These are phyloP conservation scores for Sporisorium iseilematis-ciliati DNA, from an alignment of 1,284 basidiomycete species.

Conservation along the genomic window DNA sequence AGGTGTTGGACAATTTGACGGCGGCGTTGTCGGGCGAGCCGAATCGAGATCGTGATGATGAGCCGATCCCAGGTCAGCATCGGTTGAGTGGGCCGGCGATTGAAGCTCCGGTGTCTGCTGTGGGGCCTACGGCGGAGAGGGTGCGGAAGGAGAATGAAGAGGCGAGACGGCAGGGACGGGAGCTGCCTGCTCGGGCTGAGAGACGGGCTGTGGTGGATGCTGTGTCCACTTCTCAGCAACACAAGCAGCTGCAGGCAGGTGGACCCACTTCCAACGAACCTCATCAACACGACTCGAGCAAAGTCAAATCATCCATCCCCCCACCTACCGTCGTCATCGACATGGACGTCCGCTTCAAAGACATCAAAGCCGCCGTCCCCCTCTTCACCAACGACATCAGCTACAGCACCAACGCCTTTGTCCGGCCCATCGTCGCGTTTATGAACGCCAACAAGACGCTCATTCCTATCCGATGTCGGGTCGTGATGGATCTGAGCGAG, in stretches of 20 bases:
- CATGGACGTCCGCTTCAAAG: constrained; percentile 93
- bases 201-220: constrained; percentile 2
- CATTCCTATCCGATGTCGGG: constrained; percentile 64
- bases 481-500: constrained; percentile 68
- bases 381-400: constrained; percentile 74
- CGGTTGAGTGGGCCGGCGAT: constrained; percentile 88
- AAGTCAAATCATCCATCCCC: constrained; percentile 33
- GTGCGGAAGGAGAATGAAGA: constrained; percentile 59
- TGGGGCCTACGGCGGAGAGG: constrained; percentile 61
- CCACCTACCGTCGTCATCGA: constrained; percentile 78
- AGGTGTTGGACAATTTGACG: constrained; percentile 86
- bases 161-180: constrained; percentile 31
- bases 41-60: constrained; percentile 35
- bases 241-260: constrained; percentile 9
- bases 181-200: constrained; percentile 14
- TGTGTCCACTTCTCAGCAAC: not conserved
- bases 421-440: constrained; percentile 96
- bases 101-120: constrained; percentile 75
- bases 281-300: not conserved
- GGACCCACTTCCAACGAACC: constrained; percentile 17
- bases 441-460: constrained; percentile 74
- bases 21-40: constrained; percentile 55
- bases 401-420: constrained; percentile 92
- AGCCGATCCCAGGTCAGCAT: constrained; percentile 86
- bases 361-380: constrained; percentile 94